phyloP scores from a whole-genome alignment of 495 filamentous ascomycete genomes.

The Polyplosphaeria fusca region DNA sequence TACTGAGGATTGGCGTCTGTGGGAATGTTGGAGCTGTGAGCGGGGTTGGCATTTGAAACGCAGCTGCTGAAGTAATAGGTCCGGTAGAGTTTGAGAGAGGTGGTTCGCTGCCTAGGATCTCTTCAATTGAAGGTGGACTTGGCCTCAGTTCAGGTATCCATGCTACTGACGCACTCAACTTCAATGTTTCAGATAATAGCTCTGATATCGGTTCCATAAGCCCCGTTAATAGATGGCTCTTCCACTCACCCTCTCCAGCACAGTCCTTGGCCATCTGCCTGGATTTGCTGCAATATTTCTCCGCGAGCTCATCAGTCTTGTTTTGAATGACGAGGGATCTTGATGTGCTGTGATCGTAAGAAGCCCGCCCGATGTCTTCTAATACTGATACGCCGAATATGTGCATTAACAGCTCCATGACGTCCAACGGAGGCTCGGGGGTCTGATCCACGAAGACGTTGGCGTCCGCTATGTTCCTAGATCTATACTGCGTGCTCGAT shows the following conservation, averaged over 20 bases:
- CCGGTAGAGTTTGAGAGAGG: not conserved
- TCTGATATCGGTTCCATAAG: constrained; percentile 5
- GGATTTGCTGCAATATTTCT: constrained; percentile 8
- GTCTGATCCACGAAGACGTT: constrained; percentile 4
- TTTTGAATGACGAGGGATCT: not conserved
- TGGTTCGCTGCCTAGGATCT: not conserved
- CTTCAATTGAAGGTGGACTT: constrained; percentile 4
- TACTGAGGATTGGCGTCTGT: constrained; percentile 1
- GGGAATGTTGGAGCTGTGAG: not conserved
- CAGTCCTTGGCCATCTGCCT: constrained; percentile 7
- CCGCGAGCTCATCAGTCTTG: not conserved
- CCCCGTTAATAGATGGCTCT: constrained; percentile 1
- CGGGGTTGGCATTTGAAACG: no score
- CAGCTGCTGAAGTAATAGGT: no score
- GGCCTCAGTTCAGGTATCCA: constrained; percentile 2
- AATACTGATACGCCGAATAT: constrained; percentile 5
- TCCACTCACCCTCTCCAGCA: not conserved
- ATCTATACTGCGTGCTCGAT: constrained; percentile 4
- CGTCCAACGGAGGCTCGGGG: not conserved
- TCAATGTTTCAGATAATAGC: not conserved
- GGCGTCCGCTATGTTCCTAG: constrained; percentile 4
- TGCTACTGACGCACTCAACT: constrained; percentile 5
- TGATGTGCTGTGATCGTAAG: not conserved
- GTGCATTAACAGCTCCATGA: constrained; percentile 1
- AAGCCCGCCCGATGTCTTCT: not conserved